phyloP scores from a whole-genome alignment of 1,139 yeast species.

The Blastobotrys capitulatus region DNA sequence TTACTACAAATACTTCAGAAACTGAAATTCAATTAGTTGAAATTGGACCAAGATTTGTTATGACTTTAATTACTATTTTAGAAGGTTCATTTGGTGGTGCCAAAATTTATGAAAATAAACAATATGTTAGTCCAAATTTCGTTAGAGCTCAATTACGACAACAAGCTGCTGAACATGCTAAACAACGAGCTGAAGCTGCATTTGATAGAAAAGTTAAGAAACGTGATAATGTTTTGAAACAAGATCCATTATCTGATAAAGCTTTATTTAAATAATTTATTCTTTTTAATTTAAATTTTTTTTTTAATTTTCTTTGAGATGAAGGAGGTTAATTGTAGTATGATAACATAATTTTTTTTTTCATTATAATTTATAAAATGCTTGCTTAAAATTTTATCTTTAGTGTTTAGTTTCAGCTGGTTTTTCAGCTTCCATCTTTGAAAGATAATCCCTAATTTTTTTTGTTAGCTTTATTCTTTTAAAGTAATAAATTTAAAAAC shows the following conservation, averaged over 20 bases:
- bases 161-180: constrained; percentile 76
- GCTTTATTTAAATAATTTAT: constrained; percentile 46
- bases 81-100: constrained; percentile 99
- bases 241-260: constrained; percentile 82
- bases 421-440: constrained; percentile 34
- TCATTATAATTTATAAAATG: background rate
- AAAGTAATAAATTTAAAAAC: constrained; percentile 16
- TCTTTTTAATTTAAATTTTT: background rate
- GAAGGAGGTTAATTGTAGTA: too few species aligned
- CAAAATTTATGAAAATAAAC: constrained; percentile 93
- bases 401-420: constrained; percentile 11
- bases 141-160: constrained; percentile 86
- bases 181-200: constrained; percentile 74
- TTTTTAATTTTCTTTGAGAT: too few species aligned
- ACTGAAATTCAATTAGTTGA: constrained; percentile 74
- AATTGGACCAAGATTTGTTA: constrained; percentile 94
- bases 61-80: constrained; percentile 84
- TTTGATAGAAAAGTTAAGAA: constrained; percentile 66
- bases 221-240: constrained; percentile 68
- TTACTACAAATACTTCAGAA: constrained; percentile 31
- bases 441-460: constrained; percentile 36
- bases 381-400: background rate
- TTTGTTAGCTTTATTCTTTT: background rate
- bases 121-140: constrained; percentile 92
- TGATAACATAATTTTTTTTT: background rate